Evolutionary conservation across 2,329 filamentous ascomycete genomes (phyloP).

Genomic region (Sphaerulina populicola): DNA sequence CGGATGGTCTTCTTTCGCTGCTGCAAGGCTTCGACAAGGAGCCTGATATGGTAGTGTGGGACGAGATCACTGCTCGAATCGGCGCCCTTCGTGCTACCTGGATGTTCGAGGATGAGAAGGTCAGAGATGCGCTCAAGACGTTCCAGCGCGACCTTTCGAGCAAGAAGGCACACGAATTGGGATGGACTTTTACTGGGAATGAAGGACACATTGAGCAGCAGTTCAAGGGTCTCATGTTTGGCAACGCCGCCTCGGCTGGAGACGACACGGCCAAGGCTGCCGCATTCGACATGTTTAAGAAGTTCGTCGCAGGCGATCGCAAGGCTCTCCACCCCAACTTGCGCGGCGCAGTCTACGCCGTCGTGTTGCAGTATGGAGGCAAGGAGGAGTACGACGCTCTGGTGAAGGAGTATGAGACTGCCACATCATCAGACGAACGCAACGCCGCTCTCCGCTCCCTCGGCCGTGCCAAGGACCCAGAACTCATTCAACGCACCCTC

Average conservation of each 20-base stretch:
- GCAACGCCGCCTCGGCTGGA: slow-evolving; percentile 68
- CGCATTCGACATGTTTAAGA: slow-evolving; percentile 81
- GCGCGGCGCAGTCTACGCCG: slow-evolving; percentile 74
- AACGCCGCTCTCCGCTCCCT: slow-evolving; percentile 81
- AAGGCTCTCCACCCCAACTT: slow-evolving; percentile 86
- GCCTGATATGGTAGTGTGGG: slow-evolving; percentile 88
- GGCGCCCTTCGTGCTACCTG: slow-evolving; percentile 73
- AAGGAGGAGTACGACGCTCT: slow-evolving; percentile 77
- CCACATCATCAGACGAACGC: slow-evolving; percentile 74
- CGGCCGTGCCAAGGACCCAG: slow-evolving; percentile 67
- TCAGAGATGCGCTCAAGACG: slow-evolving; percentile 66
- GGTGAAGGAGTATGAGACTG: slow-evolving; percentile 64
- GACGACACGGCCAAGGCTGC: slow-evolving; percentile 71
- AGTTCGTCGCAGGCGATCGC: slow-evolving; percentile 70
- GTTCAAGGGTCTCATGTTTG: slow-evolving; percentile 88
- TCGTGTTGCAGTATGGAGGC: slow-evolving; percentile 75
- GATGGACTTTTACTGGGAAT: slow-evolving; percentile 75
- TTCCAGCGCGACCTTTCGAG: slow-evolving; percentile 75
- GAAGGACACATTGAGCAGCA: slow-evolving; percentile 89
- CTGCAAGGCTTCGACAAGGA: slow-evolving; percentile 76
- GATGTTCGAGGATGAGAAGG: slow-evolving; percentile 72
- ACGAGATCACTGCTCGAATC: slow-evolving; percentile 74
- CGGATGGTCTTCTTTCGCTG: slow-evolving; percentile 76
- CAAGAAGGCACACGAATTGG: slow-evolving; percentile 73
- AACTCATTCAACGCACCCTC: slow-evolving; percentile 74